These are phyloP conservation scores for Populus hybrid DNA, from an alignment of 441 rosid species.

Conservation along the genomic window DNA sequence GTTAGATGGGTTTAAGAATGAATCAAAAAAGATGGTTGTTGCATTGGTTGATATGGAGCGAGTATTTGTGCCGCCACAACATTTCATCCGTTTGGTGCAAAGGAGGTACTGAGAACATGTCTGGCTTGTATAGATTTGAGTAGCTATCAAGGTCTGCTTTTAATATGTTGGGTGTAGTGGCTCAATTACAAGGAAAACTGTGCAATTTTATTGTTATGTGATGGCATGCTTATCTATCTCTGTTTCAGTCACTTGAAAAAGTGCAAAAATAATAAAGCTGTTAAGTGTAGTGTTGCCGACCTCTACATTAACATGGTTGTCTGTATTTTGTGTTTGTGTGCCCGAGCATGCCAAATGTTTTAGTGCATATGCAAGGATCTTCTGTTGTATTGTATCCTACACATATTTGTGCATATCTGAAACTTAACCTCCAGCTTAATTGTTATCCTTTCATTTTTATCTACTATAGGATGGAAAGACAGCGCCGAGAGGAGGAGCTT, in stretches of 20 bases:
- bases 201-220: neutral
- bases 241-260: neutral
- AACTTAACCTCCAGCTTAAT: slow-evolving; percentile 12
- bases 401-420: neutral
- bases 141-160: neutral
- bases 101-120: slow-evolving; percentile 54
- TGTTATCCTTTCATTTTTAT: slow-evolving; percentile 15
- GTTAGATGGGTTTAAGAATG: slow-evolving; percentile 80
- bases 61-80: slow-evolving; percentile 96
- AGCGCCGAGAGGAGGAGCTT: slow-evolving; percentile 93
- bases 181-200: neutral
- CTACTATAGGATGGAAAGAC: slow-evolving; percentile 84
- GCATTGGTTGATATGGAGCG: slow-evolving; percentile 99
- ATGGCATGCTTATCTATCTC: neutral
- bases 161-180: neutral
- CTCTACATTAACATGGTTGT: neutral
- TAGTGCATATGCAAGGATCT: neutral
- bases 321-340: neutral
- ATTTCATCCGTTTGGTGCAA: slow-evolving; percentile 92
- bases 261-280: neutral
- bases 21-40: slow-evolving; percentile 89
- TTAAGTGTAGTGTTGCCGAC: neutral
- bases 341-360: neutral
- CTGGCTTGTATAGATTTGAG: neutral
- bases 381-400: neutral